phyloP scores from a whole-genome alignment of 768 basidiomycete genomes.

The Pleurotus eryngii region DNA sequence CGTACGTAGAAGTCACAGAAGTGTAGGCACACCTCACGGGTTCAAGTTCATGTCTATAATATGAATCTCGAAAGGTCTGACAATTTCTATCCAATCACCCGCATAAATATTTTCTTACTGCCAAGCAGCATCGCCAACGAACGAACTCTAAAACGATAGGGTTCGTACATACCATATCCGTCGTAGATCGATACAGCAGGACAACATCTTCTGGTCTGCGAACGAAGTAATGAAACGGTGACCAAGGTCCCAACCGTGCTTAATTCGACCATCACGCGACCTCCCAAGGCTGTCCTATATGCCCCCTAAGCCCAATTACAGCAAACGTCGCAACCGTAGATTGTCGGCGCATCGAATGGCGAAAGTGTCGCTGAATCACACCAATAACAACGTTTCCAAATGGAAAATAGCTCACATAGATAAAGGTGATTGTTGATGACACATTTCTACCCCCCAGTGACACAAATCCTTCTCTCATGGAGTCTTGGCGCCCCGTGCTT shows the following conservation, averaged over 20 bases:
- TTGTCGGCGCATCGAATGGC: neutral
- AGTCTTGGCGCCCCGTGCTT: too few relatives aligned
- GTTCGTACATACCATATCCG: neutral
- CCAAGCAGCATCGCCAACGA: neutral
- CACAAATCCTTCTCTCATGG: too few relatives aligned
- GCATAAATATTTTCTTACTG: neutral
- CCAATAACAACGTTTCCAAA: too few relatives aligned
- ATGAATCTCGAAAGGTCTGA: neutral
- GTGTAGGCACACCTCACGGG: too few relatives aligned
- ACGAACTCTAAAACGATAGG: neutral
- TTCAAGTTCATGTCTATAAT: neutral
- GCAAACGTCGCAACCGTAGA: too few relatives aligned
- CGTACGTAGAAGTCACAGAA: neutral
- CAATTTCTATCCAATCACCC: constrained; percentile 2
- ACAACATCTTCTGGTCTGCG: neutral
- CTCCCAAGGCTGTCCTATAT: neutral
- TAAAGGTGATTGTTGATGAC: too few relatives aligned
- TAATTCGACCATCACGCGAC: constrained; percentile 3
- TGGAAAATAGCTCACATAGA: too few relatives aligned
- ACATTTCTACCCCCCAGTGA: too few relatives aligned
- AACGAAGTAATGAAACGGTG: neutral
- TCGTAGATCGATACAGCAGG: neutral
- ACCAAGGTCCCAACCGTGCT: constrained; percentile 1
- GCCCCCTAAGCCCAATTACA: too few relatives aligned
- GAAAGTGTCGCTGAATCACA: neutral